Percentiles rank a stretch among this genome's conserved stretches.
phyloP scores from a whole-genome alignment of 2,329 filamentous ascomycete species.

The Lecanicillium sp. region DNA sequence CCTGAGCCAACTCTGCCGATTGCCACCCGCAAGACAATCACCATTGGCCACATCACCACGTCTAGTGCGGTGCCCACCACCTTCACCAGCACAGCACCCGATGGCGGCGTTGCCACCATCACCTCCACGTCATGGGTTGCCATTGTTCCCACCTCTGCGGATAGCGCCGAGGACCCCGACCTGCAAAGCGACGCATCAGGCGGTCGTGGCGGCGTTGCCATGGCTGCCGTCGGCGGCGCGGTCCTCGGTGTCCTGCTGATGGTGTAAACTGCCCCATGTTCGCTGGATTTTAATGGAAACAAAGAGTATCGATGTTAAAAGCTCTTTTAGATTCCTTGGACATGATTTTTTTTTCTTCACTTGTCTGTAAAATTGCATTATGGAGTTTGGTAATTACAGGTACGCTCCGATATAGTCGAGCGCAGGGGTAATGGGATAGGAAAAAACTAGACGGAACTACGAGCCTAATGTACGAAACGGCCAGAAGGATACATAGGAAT shows the following conservation, averaged over 20 bases:
- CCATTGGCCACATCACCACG: constrained; percentile 25
- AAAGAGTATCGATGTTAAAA: too few species aligned
- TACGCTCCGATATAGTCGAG: too few species aligned
- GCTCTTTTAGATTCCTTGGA: constrained; percentile 3
- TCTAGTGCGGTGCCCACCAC: constrained; percentile 29
- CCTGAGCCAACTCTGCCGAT: too few species aligned
- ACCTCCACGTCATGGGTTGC: constrained; percentile 43
- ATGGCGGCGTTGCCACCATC: constrained; percentile 37
- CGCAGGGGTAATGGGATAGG: too few species aligned
- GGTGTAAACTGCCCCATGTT: too few species aligned
- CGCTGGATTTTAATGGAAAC: too few species aligned
- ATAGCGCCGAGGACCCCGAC: constrained; percentile 19
- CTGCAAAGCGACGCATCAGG: constrained; percentile 29
- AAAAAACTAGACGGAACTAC: not conserved
- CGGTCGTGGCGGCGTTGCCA: constrained; percentile 13
- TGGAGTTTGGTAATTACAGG: too few species aligned
- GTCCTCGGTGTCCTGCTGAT: constrained; percentile 21
- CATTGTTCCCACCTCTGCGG: constrained; percentile 28
- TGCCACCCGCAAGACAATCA: constrained; percentile 17
- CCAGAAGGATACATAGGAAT: constrained; percentile 3
- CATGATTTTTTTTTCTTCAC: constrained; percentile 1
- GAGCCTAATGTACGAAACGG: too few species aligned
- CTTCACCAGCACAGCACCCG: constrained; percentile 35
- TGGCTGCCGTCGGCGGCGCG: constrained; percentile 16
- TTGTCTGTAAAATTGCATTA: too few species aligned